Evolutionary conservation across 306 rosid genomes (phyloP).

Genomic region (Mucuna pruriens): DNA sequence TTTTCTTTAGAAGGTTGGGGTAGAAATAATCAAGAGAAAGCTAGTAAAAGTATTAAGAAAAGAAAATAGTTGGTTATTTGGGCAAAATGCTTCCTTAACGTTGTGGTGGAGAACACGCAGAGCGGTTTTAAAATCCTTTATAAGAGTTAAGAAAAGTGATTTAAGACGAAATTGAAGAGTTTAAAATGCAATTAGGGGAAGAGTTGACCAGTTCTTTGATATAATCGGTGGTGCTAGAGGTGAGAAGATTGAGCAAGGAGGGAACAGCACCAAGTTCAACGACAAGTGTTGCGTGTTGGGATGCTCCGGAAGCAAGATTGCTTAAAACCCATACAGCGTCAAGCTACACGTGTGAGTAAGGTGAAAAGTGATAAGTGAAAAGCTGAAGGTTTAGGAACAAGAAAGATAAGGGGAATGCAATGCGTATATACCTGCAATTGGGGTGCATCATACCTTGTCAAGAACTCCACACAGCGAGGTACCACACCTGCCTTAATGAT

Average conservation of each 20-base stretch:
- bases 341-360: slow-evolving; percentile 46
- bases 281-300: slow-evolving; percentile 66
- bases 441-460: slow-evolving; percentile 57
- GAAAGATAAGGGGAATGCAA: background rate
- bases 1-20: too few relatives aligned
- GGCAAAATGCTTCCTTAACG: too few relatives aligned
- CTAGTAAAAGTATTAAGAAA: too few relatives aligned
- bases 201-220: slow-evolving; percentile 74
- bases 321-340: slow-evolving; percentile 83
- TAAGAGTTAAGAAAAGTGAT: too few relatives aligned
- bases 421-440: slow-evolving; percentile 47
- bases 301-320: slow-evolving; percentile 55
- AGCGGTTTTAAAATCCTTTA: too few relatives aligned
- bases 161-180: too few relatives aligned
- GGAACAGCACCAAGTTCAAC: slow-evolving; percentile 75
- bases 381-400: background rate
- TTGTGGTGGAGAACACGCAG: too few relatives aligned
- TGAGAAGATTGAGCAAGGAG: slow-evolving; percentile 62
- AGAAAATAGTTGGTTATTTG: too few relatives aligned
- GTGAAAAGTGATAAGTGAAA: background rate
- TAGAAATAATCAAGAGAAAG: too few relatives aligned
- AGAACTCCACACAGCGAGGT: slow-evolving; percentile 71
- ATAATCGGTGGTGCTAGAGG: slow-evolving; percentile 55
- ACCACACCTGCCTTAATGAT: slow-evolving; percentile 59
- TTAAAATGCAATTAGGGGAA: too few relatives aligned